phyloP scores from a whole-genome alignment of 306 rosid genomes.

The Sicyos baderoa region DNA sequence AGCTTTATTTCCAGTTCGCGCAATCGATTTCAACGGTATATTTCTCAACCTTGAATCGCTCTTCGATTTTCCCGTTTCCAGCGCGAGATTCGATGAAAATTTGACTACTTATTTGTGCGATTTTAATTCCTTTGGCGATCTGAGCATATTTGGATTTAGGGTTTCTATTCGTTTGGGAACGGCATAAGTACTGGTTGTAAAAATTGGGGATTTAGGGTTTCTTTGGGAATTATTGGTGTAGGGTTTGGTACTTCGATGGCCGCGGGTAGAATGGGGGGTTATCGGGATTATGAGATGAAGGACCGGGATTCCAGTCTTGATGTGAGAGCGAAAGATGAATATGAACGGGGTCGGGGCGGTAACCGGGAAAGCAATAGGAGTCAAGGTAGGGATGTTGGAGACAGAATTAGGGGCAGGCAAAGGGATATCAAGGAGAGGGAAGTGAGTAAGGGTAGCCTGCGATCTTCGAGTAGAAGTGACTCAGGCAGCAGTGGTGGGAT shows the following conservation, averaged over 20 bases:
- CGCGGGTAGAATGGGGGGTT: slow-evolving; percentile 80
- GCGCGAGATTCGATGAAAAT: background rate
- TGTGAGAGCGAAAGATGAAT: slow-evolving; percentile 51
- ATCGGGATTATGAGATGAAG: slow-evolving; percentile 60
- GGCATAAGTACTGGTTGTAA: background rate
- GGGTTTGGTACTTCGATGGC: slow-evolving; percentile 46
- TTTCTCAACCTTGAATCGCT: slow-evolving; percentile 1
- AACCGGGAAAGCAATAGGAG: slow-evolving; percentile 39
- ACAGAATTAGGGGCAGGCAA: slow-evolving; percentile 51
- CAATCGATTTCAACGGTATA: slow-evolving; percentile 13
- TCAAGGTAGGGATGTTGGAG: slow-evolving; percentile 47
- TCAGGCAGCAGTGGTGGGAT: slow-evolving; percentile 50
- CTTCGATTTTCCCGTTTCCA: background rate
- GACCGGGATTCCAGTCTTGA: slow-evolving; percentile 65
- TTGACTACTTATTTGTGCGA: background rate
- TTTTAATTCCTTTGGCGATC: background rate
- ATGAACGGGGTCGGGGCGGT: slow-evolving; percentile 47
- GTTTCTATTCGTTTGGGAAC: background rate
- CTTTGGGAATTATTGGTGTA: slow-evolving; percentile 7
- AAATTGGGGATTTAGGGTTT: slow-evolving; percentile 11
- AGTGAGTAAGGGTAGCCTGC: slow-evolving; percentile 40
- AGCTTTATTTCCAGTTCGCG: background rate
- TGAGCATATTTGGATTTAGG: slow-evolving; percentile 3
- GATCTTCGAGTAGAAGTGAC: slow-evolving; percentile 57
- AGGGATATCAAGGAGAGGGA: slow-evolving; percentile 54